A percentile compares a stretch with the other conserved stretches of the same genome.
phyloP scores from a whole-genome alignment of 768 basidiomycete species.

The Leccinellum luteum region DNA sequence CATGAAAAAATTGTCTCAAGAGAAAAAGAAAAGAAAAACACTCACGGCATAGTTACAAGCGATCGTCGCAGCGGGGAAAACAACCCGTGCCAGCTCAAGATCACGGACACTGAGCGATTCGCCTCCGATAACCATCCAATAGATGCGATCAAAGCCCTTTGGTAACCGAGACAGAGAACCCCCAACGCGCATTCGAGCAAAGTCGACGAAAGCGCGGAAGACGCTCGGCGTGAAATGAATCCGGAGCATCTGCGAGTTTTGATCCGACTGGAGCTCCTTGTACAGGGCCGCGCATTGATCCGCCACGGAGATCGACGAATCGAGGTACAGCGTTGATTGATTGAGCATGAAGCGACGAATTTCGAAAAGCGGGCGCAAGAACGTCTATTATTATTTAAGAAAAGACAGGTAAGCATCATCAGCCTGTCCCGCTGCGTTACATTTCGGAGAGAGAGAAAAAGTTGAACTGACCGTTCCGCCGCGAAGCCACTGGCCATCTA shows the following conservation, averaged over 20 bases:
- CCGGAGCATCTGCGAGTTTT: conserved; percentile 24
- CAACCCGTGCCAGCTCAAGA: conserved; percentile 23
- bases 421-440: background rate
- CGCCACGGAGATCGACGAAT: conserved; percentile 26
- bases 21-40: background rate
- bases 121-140: conserved; percentile 35
- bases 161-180: conserved; percentile 13
- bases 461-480: conserved; percentile 27
- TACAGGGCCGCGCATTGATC: conserved; percentile 25
- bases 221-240: conserved; percentile 30
- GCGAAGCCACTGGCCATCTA: conserved; percentile 33
- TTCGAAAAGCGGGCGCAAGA: conserved; percentile 31
- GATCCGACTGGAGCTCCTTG: conserved; percentile 24
- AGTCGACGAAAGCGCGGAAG: conserved; percentile 31
- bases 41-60: conserved; percentile 32
- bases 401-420: background rate
- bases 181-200: conserved; percentile 20
- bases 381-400: conserved; percentile 17
- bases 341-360: conserved; percentile 34
- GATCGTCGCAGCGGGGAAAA: conserved; percentile 27
- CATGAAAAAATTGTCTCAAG: background rate
- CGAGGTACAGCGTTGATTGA: conserved; percentile 30
- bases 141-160: conserved; percentile 24
- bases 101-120: conserved; percentile 26
- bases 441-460: background rate